Conservation (phyloP, 371 early-diverging fungal genomes). For the Apophysomyces elegans region DNA sequence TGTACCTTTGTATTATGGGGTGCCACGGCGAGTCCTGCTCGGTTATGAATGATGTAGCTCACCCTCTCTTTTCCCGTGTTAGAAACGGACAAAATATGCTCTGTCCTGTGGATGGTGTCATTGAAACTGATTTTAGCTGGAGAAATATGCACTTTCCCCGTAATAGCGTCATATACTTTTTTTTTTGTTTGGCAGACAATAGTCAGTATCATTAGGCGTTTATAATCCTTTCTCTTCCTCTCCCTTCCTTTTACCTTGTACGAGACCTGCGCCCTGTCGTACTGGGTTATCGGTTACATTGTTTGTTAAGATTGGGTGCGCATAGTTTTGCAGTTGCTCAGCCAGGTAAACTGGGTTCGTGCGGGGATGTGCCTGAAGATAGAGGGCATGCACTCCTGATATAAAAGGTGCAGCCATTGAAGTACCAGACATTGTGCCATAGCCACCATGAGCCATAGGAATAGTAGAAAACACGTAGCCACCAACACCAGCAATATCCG, state of each 20-base stretch:
- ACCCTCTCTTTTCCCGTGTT: constrained; percentile 57
- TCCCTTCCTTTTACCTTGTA: constrained; percentile 45
- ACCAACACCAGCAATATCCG: constrained; percentile 67
- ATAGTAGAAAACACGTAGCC: constrained; percentile 71
- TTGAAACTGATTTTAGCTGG: constrained; percentile 70
- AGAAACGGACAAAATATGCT: constrained; percentile 46
- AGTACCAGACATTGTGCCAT: constrained; percentile 65
- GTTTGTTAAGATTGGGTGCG: constrained; percentile 24
- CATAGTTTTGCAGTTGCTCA: constrained; percentile 52
- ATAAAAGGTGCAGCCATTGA: constrained; percentile 70
- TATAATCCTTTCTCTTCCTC: constrained; percentile 3
- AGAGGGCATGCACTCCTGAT: constrained; percentile 66
- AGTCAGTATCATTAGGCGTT: neutral
- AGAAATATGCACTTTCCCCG: constrained; percentile 45
- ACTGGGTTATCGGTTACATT: constrained; percentile 32
- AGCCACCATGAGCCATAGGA: constrained; percentile 36
- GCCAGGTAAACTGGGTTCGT: constrained; percentile 12
- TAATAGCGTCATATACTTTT: constrained; percentile 58
- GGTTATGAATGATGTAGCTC: constrained; percentile 46
- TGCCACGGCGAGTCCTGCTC: constrained; percentile 40
- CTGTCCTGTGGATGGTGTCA: constrained; percentile 44
- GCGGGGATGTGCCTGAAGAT: constrained; percentile 40
- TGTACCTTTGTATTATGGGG: constrained; percentile 36
- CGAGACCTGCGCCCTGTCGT: constrained; percentile 76
- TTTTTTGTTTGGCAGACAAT: too few species aligned